These are phyloP conservation scores for Pyrus pyrifolia DNA, from an alignment of 306 rosid genomes.

Conservation along the genomic window DNA sequence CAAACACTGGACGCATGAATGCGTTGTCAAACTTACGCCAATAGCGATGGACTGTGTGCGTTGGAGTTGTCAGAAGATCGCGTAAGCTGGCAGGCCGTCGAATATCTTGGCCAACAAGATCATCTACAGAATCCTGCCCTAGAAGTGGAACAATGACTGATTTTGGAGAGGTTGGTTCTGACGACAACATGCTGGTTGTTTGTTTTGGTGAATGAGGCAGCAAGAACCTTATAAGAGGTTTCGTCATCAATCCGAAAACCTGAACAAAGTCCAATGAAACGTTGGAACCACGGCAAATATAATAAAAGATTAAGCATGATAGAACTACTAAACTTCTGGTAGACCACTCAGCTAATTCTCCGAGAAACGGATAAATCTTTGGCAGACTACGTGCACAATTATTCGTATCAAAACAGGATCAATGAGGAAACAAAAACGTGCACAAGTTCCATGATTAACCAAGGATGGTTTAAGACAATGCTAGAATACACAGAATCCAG, in stretches of 20 bases:
- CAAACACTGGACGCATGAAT: conserved; percentile 91
- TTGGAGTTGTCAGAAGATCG: conserved; percentile 62
- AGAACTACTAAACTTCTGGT: neutral
- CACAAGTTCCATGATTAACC: neutral
- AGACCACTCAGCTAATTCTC: neutral
- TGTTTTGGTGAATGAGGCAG: conserved; percentile 44
- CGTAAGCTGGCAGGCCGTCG: conserved; percentile 59
- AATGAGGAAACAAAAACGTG: too few relatives aligned
- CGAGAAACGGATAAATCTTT: neutral
- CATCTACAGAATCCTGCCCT: conserved; percentile 57
- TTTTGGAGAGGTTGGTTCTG: conserved; percentile 56
- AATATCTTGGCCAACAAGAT: conserved; percentile 23
- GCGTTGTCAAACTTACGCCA: conserved; percentile 89
- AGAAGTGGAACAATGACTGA: conserved; percentile 59
- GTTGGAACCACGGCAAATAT: neutral
- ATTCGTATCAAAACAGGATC: neutral
- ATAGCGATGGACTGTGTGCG: conserved; percentile 69
- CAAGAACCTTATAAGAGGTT: conserved; percentile 77
- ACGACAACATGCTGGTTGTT: conserved; percentile 40
- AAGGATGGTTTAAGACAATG: neutral
- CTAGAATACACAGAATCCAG: neutral
- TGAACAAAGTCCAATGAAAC: conserved; percentile 20
- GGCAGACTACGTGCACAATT: neutral
- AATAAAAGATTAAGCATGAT: neutral
- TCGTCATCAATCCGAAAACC: conserved; percentile 91